Base-by-base conservation (phyloP, 345 rosid genomes). In the Salix arbutifolia region DNA sequence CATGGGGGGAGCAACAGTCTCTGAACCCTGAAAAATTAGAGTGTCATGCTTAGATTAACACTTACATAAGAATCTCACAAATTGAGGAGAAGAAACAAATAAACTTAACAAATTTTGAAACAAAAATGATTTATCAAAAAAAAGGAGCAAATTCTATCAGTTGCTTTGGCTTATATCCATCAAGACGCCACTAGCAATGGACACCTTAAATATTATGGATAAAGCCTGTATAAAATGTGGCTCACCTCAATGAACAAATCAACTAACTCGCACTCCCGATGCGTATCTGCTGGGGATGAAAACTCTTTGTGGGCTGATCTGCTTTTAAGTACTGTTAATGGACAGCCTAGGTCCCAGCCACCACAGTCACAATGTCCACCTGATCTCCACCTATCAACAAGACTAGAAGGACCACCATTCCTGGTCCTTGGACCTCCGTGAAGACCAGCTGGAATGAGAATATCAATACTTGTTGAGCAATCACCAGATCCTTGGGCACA, bases 281-380 rank as follows among this genome's bases (percentile, higher is more conserved):
- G 81, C 74, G n/a, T 60, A 53, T 73, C 82, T 69, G 69, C 73
- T 77, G 31, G 72, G 70, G 78, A 70, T 31, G 70, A 80, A 71
- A 23, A 61, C 38, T 79, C 86, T 74, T 87, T 86, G 67, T 82
- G 77, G 64, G 77, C 78, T 70, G 89, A 71, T 72, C 80, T 80
- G 67, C 88, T 82, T 69, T 83, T 80, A 69, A 92, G 87, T 67
- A 92, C 44, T 0, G 88, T 87, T 60, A 96, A 76, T 0, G 95
- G 89, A 74, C 99, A 96, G 28, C 97, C 97, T 40, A 96, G 76
- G 79, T 96, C 99, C 99, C 99, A 96, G 65, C 99, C 99, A 78
- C 97, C 95, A 58, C 99, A 96, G 72, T 96, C 98, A 70, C 99
- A 96, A 81, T 74, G 79, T 68, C 98, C 98, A 66, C 95, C 97